These are phyloP conservation scores for Polygonum maritimum DNA, from an alignment of 148 eudicot genomes.

Conservation along the genomic window DNA sequence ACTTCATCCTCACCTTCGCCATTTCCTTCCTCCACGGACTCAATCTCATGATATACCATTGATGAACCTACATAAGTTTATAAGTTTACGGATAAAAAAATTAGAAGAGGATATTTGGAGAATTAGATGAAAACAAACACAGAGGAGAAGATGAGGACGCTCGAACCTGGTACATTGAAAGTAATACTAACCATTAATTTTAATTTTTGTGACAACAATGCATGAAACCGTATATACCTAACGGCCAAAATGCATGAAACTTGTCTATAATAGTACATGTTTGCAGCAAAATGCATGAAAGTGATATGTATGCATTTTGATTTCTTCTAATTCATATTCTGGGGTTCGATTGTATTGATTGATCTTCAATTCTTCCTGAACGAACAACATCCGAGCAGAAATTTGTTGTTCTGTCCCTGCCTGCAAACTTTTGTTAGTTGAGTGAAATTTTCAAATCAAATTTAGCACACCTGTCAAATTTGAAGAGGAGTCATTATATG, in stretches of 20 bases:
- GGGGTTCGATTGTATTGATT: background rate
- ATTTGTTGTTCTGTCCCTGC: conserved; percentile 21
- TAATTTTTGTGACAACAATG: too few species aligned
- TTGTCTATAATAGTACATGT: background rate
- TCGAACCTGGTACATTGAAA: too few species aligned
- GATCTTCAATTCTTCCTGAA: conserved; percentile 7
- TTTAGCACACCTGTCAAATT: background rate
- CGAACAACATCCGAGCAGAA: conserved; percentile 27
- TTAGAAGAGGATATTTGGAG: too few species aligned
- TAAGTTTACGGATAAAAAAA: too few species aligned
- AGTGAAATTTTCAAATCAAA: background rate
- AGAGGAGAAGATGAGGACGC: too few species aligned
- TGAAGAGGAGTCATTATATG: background rate
- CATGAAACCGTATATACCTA: too few species aligned
- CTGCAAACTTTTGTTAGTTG: background rate
- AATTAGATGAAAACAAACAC: too few species aligned
- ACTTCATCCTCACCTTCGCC: too few species aligned
- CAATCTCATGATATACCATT: too few species aligned
- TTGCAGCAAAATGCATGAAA: background rate
- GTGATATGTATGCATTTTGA: background rate
- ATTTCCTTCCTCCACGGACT: too few species aligned
- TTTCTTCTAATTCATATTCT: background rate
- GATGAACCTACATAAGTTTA: too few species aligned
- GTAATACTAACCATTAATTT: too few species aligned
- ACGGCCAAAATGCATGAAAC: background rate